A percentile compares a stretch with the other conserved stretches of the same genome.
Evolutionary conservation across 305 asterid species (phyloP).

Genomic region (Fraxinus floribunda): DNA sequence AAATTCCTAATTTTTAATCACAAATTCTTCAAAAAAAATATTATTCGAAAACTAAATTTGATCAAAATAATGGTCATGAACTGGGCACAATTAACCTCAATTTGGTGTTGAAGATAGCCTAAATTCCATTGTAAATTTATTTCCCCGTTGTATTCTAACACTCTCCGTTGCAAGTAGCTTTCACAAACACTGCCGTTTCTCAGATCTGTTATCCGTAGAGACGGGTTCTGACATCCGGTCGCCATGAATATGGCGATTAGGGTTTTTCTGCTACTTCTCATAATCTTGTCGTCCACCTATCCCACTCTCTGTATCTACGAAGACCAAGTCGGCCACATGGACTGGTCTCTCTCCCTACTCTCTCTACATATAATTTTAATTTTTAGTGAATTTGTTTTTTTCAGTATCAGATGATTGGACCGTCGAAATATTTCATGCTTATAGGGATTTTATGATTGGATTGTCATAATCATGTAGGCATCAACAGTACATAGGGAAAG

Average conservation of each 20-base stretch:
- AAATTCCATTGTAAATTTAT: no score
- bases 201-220: conserved; percentile 19
- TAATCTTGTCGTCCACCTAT: conserved; percentile 31
- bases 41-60: no score
- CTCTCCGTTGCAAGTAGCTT: not conserved
- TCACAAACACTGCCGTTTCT: not conserved
- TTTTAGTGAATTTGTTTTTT: not conserved
- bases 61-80: no score
- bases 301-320: conserved; percentile 55
- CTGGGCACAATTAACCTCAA: no score
- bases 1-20: no score
- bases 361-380: conserved; percentile 6
- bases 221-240: conserved; percentile 23
- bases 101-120: no score
- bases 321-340: conserved; percentile 96
- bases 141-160: not conserved
- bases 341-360: conserved; percentile 49
- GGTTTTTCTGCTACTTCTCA: conserved; percentile 38
- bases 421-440: not conserved
- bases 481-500: conserved; percentile 93
- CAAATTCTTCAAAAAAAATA: no score
- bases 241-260: conserved; percentile 75
- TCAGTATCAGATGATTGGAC: conserved; percentile 26
- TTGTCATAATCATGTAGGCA: conserved; percentile 53
- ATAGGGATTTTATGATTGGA: conserved; percentile 25